These are phyloP conservation scores for Cercospora canescens DNA, from an alignment of 2,329 filamentous ascomycete species.

Conservation along the genomic window DNA sequence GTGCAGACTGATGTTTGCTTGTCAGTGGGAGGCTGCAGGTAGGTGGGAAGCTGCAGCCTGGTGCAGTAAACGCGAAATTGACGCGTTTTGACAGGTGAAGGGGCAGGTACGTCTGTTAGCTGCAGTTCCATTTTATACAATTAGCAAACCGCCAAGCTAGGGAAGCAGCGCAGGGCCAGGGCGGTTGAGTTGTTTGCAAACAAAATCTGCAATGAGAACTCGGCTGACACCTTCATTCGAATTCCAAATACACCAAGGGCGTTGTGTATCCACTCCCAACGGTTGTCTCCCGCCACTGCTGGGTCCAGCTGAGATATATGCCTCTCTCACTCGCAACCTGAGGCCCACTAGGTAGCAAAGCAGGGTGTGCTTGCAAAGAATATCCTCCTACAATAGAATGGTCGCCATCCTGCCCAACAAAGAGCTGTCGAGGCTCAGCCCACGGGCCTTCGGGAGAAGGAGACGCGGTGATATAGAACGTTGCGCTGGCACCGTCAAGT, in stretches of 20 bases:
- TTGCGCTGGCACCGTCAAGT: constrained; percentile 17
- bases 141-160: too few relatives aligned
- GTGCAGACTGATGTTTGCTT: neutral
- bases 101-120: neutral
- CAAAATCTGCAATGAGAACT: too few relatives aligned
- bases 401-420: constrained; percentile 23
- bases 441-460: constrained; percentile 35
- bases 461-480: constrained; percentile 33
- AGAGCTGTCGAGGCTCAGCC: constrained; percentile 26
- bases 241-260: constrained; percentile 25
- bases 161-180: too few relatives aligned
- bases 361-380: constrained; percentile 27
- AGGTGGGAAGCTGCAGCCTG: neutral
- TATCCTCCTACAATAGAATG: constrained; percentile 16
- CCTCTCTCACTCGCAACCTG: constrained; percentile 19
- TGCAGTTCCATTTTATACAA: neutral
- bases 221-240: constrained; percentile 20
- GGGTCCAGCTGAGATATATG: constrained; percentile 25
- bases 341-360: constrained; percentile 14
- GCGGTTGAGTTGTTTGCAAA: neutral
- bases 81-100: neutral
- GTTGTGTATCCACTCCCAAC: constrained; percentile 18
- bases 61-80: neutral
- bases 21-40: neutral
- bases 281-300: constrained; percentile 20